Evolutionary conservation across 2,329 filamentous ascomycete species (phyloP), one percentile per base, ranked within the genome.

Genomic region (Fusarium nematophilum): DNA sequence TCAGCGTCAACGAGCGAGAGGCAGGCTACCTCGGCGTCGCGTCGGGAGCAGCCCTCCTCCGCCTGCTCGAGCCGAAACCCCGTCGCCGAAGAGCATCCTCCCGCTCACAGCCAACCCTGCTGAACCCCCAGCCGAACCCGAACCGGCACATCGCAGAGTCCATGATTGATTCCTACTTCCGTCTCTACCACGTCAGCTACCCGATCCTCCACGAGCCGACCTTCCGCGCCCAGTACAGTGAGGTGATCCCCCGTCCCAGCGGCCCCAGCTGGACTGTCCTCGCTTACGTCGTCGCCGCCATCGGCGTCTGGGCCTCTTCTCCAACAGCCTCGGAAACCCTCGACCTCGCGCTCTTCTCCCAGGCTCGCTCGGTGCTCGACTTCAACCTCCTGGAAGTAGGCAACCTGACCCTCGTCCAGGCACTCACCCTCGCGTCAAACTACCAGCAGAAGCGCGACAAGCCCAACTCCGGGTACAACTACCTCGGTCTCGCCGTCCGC

Each of bases 391-490:
- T 82, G 3, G 79, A 83, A 57, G 72, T 73, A 11, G 81, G 80
- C 1, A 81, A 77, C 33, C 59, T 82, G 9, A 75, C 75, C 4
- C 67, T 80, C 0, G 78, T 82, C 1, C 80, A 82, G 57, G 76
- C 76, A 0, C 69, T 83, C n/a, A 70, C 73, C 1, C 68, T 83
- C 3, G 73, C 75, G 44, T 76, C 76, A 0, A 82, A 82, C 40
- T 83, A 83, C 62, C 72, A 82, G 4, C 82, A 84, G 53, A 83
- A 83, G 59, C 72, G 77, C 21, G 78, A 83, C 51, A 73, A 80
- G 11, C 80, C 81, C 4, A 84, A 84, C 59, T 82, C 81, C 0
- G 79, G 79, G 1, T 83, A 82, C 65, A 83, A 82, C 58, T 81
- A 81, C 45, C 73, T 81, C n/a, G 81, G 81, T 0, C 73, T 83